Evolutionary conservation across 345 rosid genomes (phyloP).

Genomic region (Salix caprea): DNA sequence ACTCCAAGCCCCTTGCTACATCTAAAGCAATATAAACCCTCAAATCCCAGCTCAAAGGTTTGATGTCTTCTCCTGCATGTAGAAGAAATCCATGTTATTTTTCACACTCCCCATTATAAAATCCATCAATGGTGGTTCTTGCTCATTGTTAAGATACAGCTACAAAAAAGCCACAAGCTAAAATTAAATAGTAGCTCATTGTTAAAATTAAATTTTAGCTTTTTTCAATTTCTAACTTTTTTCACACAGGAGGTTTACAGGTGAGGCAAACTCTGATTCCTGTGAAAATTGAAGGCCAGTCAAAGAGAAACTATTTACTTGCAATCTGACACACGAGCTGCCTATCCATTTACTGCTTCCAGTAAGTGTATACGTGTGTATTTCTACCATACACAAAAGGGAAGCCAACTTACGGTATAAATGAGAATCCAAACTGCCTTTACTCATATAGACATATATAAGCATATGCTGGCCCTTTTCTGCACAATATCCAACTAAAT

Average conservation of each 20-base stretch:
- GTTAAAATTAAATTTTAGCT: not conserved
- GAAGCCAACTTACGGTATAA: slow-evolving; percentile 66
- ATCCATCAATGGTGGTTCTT: not conserved
- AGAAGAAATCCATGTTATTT: slow-evolving; percentile 9
- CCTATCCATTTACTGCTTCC: not conserved
- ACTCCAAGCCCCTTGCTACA: slow-evolving; percentile 92
- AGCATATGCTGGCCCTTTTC: slow-evolving; percentile 96
- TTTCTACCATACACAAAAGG: slow-evolving; percentile 12
- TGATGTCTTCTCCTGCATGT: slow-evolving; percentile 54
- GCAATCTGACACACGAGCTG: not conserved
- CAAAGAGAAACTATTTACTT: not conserved
- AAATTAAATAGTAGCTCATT: not conserved
- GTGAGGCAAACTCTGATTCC: slow-evolving; percentile 1
- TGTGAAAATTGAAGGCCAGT: not conserved
- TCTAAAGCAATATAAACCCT: slow-evolving; percentile 82
- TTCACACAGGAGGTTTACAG: slow-evolving; percentile 2
- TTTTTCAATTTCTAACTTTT: not conserved
- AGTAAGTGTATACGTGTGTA: not conserved
- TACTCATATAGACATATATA: slow-evolving; percentile 90
- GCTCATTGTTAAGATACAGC: not conserved
- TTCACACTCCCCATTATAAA: not conserved
- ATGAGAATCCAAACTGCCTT: slow-evolving; percentile 95
- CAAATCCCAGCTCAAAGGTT: slow-evolving; percentile 74
- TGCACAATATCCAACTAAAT: slow-evolving; percentile 93
- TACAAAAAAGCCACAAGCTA: not conserved